These are phyloP conservation scores for Aspergillaceae sp. DNA, from an alignment of 2,329 filamentous ascomycete genomes.

Conservation along the genomic window DNA sequence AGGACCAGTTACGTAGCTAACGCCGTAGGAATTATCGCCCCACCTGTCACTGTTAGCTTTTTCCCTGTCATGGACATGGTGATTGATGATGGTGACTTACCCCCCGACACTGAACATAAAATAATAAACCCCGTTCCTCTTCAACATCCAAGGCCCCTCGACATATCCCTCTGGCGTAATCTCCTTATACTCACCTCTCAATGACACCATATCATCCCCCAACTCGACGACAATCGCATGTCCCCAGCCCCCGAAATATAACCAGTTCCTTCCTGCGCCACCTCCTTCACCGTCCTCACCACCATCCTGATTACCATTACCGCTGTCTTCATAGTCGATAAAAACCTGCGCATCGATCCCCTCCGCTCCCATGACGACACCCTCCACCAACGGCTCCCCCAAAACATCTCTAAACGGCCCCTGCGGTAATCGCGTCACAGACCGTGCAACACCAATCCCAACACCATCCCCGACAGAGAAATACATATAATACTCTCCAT, in stretches of 20 bases:
- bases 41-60: slow-evolving; percentile 22
- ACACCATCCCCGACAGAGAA: slow-evolving; percentile 44
- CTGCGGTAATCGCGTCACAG: slow-evolving; percentile 21
- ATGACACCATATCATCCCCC: slow-evolving; percentile 37
- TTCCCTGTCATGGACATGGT: slow-evolving; percentile 1
- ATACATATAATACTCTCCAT: slow-evolving; percentile 43
- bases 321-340: slow-evolving; percentile 19
- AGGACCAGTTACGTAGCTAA: slow-evolving; percentile 36
- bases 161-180: slow-evolving; percentile 42
- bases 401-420: slow-evolving; percentile 38
- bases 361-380: slow-evolving; percentile 41
- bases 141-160: slow-evolving; percentile 39
- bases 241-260: slow-evolving; percentile 39
- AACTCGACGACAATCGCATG: slow-evolving; percentile 39
- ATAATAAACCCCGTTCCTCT: slow-evolving; percentile 36
- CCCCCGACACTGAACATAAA: slow-evolving; percentile 40
- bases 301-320: slow-evolving; percentile 25
- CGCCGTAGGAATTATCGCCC: slow-evolving; percentile 40
- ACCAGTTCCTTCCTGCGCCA: slow-evolving; percentile 17
- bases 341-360: slow-evolving; percentile 43
- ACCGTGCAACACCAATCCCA: slow-evolving; percentile 37
- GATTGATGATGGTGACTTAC: slow-evolving; percentile 7
- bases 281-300: slow-evolving; percentile 14
- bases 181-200: slow-evolving; percentile 38
- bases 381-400: slow-evolving; percentile 35